Evolutionary conservation across 768 basidiomycete genomes (phyloP).

Genomic region (Macrolepiota albuminosa): DNA sequence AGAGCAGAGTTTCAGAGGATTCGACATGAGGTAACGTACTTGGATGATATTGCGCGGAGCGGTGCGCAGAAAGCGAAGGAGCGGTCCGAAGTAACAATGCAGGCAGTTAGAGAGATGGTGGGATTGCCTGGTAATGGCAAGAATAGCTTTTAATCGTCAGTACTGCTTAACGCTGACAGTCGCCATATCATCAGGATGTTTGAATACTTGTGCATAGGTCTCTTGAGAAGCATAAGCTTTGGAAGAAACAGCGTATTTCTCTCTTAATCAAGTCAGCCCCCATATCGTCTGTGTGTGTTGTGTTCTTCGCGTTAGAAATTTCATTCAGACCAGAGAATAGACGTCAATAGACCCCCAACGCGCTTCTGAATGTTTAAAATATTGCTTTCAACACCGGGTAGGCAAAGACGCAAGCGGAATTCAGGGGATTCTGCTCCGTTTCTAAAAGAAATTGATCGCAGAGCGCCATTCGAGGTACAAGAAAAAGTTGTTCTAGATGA

Average conservation of each 20-base stretch:
- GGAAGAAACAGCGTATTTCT: not conserved
- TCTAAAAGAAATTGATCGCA: constrained; percentile 43
- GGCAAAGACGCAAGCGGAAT: constrained; percentile 46
- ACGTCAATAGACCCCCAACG: not conserved
- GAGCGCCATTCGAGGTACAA: constrained; percentile 73
- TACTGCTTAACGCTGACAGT: not conserved
- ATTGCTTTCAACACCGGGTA: constrained; percentile 30
- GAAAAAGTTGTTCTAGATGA: constrained; percentile 48
- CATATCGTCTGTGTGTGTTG: not conserved
- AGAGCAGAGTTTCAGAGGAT: constrained; percentile 67
- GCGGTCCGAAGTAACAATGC: constrained; percentile 59
- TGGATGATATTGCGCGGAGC: constrained; percentile 54
- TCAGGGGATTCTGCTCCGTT: constrained; percentile 16
- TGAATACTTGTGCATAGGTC: not conserved
- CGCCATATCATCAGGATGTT: not conserved
- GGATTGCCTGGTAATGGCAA: constrained; percentile 35
- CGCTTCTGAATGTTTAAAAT: not conserved
- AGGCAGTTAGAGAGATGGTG: constrained; percentile 59
- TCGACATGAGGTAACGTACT: constrained; percentile 51
- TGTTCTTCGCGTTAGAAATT: not conserved
- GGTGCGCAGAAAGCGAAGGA: constrained; percentile 63
- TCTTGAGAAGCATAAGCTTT: not conserved
- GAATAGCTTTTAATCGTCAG: not conserved
- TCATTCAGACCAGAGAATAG: too few relatives aligned
- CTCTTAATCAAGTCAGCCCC: not conserved